Conservation (phyloP, 148 eudicot species). For the Polygonum aviculare region DNA sequence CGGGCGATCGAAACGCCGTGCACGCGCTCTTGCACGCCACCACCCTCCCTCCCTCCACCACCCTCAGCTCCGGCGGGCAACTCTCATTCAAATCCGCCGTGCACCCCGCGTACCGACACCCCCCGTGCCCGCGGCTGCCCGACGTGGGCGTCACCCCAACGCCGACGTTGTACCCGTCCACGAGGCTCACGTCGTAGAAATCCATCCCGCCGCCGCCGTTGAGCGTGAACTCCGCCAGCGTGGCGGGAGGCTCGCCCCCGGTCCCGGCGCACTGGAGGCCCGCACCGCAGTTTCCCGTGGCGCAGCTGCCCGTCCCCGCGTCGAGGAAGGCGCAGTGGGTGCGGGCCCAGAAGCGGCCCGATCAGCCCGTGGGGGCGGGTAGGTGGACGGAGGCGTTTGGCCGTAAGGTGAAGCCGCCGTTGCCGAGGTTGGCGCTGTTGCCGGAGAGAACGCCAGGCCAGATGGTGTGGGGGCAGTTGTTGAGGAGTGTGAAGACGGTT, state of each 20-base stretch:
- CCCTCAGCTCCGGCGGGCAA: conserved; percentile 6
- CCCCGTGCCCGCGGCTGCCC: not conserved
- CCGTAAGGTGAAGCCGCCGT: not conserved
- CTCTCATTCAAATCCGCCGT: not conserved
- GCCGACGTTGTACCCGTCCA: not conserved
- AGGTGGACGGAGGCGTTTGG: not conserved
- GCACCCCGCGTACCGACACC: not conserved
- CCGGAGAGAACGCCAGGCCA: not conserved
- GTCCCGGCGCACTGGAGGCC: not conserved
- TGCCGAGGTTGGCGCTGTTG: not conserved
- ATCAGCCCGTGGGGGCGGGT: not conserved
- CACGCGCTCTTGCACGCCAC: conserved; percentile 8
- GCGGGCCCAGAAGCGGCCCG: conserved; percentile 6
- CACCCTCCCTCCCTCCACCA: not conserved
- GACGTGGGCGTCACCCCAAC: not conserved
- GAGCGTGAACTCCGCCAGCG: conserved; percentile 2
- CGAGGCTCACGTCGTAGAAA: conserved; percentile 1
- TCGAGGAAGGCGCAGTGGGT: not conserved
- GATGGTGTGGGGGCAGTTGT: not conserved
- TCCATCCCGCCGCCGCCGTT: not conserved
- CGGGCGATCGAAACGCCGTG: not conserved
- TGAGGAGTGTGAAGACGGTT: not conserved
- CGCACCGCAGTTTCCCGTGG: not conserved
- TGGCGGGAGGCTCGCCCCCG: not conserved
- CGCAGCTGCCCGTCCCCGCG: not conserved